These are phyloP conservation scores for Candida hungchunana DNA, from an alignment of 805 yeast genomes.

Conservation along the genomic window DNA sequence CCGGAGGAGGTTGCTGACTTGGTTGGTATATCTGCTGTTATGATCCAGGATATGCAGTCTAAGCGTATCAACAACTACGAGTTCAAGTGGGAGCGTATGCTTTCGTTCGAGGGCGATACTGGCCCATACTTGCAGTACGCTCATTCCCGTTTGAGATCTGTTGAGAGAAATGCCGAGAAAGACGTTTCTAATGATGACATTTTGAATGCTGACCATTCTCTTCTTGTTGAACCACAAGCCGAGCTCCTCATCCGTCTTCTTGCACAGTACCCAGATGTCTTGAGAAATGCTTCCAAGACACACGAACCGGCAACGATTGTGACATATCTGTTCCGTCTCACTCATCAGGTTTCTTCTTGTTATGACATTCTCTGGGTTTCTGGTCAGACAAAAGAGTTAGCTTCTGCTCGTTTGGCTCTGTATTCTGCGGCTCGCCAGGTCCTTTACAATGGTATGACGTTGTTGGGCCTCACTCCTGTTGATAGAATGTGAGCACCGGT, in stretches of 20 bases:
- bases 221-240: constrained; percentile 70
- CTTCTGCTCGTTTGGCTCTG: constrained; percentile 87
- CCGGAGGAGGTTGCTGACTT: constrained; percentile 95
- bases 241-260: constrained; percentile 67
- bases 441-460: constrained; percentile 79
- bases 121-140: constrained; percentile 99
- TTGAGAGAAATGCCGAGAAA: constrained; percentile 79
- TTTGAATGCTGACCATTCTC: constrained; percentile 50
- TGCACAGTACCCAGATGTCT: constrained; percentile 87
- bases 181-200: constrained; percentile 39
- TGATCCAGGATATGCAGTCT: constrained; percentile 98
- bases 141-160: constrained; percentile 93
- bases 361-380: constrained; percentile 96
- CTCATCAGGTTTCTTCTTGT: constrained; percentile 94
- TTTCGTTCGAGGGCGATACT: constrained; percentile 97
- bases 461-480: constrained; percentile 95
- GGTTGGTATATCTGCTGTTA: constrained; percentile 94
- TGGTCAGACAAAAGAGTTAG: constrained; percentile 85
- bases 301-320: constrained; percentile 92
- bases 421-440: constrained; percentile 89
- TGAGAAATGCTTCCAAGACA: constrained; percentile 77
- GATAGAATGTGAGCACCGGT: constrained; percentile 71
- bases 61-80: constrained; percentile 95
- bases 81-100: constrained; percentile 97
- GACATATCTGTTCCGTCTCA: constrained; percentile 84